Percentiles rank a stretch among this genome's conserved stretches.
Conservation (phyloP, 1,284 basidiomycete species). For the Sutorius eximius region DNA sequence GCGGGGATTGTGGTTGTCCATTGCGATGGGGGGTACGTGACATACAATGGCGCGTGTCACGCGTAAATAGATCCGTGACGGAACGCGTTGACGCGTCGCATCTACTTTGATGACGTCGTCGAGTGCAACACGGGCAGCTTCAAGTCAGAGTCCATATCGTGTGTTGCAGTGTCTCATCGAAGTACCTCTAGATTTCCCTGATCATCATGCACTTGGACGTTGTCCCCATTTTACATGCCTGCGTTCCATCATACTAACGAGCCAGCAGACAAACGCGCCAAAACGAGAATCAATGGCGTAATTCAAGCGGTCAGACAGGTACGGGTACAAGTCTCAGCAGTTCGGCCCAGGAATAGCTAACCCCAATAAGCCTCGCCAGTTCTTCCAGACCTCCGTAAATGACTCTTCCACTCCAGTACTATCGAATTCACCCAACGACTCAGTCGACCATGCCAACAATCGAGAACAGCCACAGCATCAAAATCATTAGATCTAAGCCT, state of each 20-base stretch:
- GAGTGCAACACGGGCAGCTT: background rate
- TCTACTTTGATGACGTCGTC: background rate
- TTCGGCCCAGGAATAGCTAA: too few relatives aligned
- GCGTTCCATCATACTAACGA: background rate
- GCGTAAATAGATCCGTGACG: slow-evolving; percentile 32
- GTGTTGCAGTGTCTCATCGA: background rate
- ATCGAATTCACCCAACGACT: background rate
- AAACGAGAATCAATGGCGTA: background rate
- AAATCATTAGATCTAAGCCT: background rate
- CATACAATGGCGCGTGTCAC: slow-evolving; percentile 22
- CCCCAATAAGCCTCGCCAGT: too few relatives aligned
- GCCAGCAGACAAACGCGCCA: background rate
- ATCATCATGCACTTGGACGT: background rate
- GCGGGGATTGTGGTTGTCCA: slow-evolving; percentile 26
- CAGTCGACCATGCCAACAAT: too few relatives aligned
- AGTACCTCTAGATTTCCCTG: background rate
- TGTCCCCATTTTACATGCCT: background rate
- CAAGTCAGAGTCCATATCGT: background rate
- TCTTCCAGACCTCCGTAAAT: too few relatives aligned
- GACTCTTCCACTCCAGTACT: background rate
- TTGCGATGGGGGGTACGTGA: slow-evolving; percentile 22
- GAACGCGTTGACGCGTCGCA: slow-evolving; percentile 18
- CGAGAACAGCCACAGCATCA: background rate
- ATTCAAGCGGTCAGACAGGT: background rate
- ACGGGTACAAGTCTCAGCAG: too few relatives aligned